Percentiles rank a stretch among this genome's conserved stretches.
These are phyloP conservation scores for Phytophthora citrophthora DNA, from an alignment of 352 stramenopile species.

Conservation along the genomic window DNA sequence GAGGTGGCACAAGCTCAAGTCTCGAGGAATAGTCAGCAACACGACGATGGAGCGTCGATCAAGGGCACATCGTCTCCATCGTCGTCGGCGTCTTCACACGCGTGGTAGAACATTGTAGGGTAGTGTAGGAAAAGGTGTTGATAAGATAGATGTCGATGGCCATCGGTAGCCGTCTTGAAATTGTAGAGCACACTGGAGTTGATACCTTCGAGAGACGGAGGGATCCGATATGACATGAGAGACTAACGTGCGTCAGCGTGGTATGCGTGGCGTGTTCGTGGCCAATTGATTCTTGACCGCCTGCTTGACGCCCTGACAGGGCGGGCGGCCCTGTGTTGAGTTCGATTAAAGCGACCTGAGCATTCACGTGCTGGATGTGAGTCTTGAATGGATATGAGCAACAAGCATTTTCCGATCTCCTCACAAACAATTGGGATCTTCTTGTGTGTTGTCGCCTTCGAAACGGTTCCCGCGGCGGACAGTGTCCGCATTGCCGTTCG, in stretches of 20 bases:
- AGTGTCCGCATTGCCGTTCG: slow-evolving; percentile 10
- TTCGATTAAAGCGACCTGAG: neutral
- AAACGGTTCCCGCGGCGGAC: slow-evolving; percentile 7
- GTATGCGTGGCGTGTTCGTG: slow-evolving; percentile 8
- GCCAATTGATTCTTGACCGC: slow-evolving; percentile 17
- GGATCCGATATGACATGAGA: slow-evolving; percentile 5
- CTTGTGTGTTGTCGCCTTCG: slow-evolving; percentile 4
- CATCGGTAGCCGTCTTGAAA: slow-evolving; percentile 1
- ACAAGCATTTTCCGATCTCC: slow-evolving; percentile 4
- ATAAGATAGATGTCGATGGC: slow-evolving; percentile 3
- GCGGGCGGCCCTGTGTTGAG: neutral
- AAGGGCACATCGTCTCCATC: slow-evolving; percentile 24
- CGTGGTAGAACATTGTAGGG: slow-evolving; percentile 9
- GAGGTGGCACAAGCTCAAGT: slow-evolving; percentile 28
- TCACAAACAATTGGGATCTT: neutral
- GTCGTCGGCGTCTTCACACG: slow-evolving; percentile 18
- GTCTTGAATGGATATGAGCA: slow-evolving; percentile 7
- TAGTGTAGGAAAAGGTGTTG: slow-evolving; percentile 4
- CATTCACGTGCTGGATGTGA: too few species aligned
- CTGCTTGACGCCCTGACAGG: neutral
- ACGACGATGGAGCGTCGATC: slow-evolving; percentile 18
- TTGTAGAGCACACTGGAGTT: neutral
- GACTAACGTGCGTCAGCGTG: slow-evolving; percentile 19
- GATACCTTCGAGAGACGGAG: slow-evolving; percentile 14
- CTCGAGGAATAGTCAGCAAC: neutral